Evolutionary conservation across 257 asterid species (phyloP), one percentile per base, ranked within the genome.

Genomic region (Plectranthus barbatus): DNA sequence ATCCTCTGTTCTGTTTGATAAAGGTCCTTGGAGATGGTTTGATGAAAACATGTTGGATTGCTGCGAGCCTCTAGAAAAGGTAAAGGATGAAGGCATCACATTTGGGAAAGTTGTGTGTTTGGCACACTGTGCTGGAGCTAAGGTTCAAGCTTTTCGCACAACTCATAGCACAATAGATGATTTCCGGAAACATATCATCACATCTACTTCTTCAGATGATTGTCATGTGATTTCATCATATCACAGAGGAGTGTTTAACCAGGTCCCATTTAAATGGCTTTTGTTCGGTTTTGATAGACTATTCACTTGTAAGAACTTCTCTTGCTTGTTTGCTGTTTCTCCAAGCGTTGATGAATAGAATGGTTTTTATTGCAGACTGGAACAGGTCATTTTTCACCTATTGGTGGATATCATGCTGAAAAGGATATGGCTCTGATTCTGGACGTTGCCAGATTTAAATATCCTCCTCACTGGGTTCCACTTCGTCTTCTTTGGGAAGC

Each of bases 21-120:
- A 77, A 87, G 95, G 93, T 46, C 90, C 93, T 55, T 84, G 95
- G 95, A 79, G 95, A 76, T 87, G 93, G 90, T 87, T 87, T 55
- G 93, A 87, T 56, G 93, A 87, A 74, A 80, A 84, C 40, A 87
- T 84, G 90, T 42, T 87, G 76, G 93, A 87, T 66, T 87, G 90
- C 47, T 87, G 93, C 42, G 93, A 87, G 77, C 85, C 93, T 7
- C 67, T 87, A 53, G 95, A 84, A 44, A 87, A 75, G 65, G 80
- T 84, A 39, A 83, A 70, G 76, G 83, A 39, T 48, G 57, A 76
- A 52, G 95, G 95, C 46, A 87, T 84, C 53, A 67, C 95, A 18
- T 87, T 87, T 67, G 93, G 86, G 57, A 83, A 84, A 62, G 88
- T 87, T 33, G 74, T 77, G 59, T 87, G 93, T 70, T 82, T 87